Evolutionary conservation across 2,329 filamentous ascomycete species (phyloP), one percentile per base, ranked within the genome.

Genomic region (Hypoxylon sp.): DNA sequence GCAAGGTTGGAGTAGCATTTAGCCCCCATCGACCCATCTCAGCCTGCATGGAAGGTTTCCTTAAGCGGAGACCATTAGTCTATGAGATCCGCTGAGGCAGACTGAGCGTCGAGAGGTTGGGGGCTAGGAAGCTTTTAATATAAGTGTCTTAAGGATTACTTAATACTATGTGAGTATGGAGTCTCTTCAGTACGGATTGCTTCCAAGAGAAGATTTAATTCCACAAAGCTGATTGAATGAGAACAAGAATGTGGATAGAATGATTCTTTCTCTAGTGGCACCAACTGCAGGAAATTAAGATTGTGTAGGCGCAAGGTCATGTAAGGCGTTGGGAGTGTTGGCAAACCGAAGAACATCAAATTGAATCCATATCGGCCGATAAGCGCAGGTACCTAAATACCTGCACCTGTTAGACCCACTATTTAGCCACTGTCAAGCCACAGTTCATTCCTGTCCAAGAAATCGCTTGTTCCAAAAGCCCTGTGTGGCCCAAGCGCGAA

Each of bases 401-500:
- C 19, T 11, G 17, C 8, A 8, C n/a, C n/a, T 21, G 39, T 10
- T 44, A 21, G 17, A 8, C 39, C 39, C 3, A 10, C 13, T 15
- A 3, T 4, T 10, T 37, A 54, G 51, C 51, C 52, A 42, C 52
- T 54, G 11, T 54, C 35, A 21, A 42, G 51, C 51, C 51, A 42
- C 32, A 54, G 48, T 21, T 2, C 21, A 15, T 27, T 42, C 6
- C 11, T 15, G 21, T n/a, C 44, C 42, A 37, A 39, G 47, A 32
- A n/a, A 44, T 64, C 63, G 64, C 67, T 61, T 66, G 53, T 27
- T 6, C 31, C 10, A 15, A 60, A 58, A 70, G 37, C 69, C 69
- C 69, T 71, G 13, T n/a, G 58, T 71, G 69, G 69, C 17, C 69
- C 66, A 44, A 64, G 69, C 63, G 13, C 24, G 1, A 54, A 19